phyloP scores from a whole-genome alignment of 495 filamentous ascomycete genomes.

The Eremomyces bilateralis region DNA sequence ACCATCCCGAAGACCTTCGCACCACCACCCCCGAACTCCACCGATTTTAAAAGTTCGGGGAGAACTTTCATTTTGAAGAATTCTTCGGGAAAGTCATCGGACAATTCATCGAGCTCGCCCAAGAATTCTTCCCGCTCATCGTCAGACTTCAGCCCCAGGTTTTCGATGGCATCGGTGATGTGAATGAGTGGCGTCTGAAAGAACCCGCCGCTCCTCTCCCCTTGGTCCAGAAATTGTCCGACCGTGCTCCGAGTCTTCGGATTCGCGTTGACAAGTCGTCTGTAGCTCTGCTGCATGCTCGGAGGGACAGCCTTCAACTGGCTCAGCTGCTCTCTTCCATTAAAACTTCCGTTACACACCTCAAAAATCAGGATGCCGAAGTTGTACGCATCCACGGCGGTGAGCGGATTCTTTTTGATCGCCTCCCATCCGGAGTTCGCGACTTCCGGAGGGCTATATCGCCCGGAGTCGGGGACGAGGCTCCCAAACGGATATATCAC shows the following conservation, averaged over 20 bases:
- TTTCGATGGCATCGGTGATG: constrained; percentile 78
- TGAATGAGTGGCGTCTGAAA: constrained; percentile 85
- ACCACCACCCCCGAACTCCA: constrained; percentile 91
- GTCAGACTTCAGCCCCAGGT: constrained; percentile 68
- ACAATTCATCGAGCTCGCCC: constrained; percentile 63
- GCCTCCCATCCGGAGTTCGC: constrained; percentile 70
- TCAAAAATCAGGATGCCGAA: constrained; percentile 73
- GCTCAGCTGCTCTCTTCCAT: constrained; percentile 48
- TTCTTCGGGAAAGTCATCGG: constrained; percentile 88
- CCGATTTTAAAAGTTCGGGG: constrained; percentile 85
- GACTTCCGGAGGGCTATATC: constrained; percentile 72
- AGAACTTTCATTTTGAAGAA: constrained; percentile 95
- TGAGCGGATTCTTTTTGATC: constrained; percentile 61
- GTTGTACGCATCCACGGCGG: constrained; percentile 68
- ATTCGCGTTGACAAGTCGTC: constrained; percentile 65
- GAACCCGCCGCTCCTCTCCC: constrained; percentile 58
- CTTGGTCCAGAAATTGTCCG: constrained; percentile 75
- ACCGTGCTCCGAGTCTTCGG: constrained; percentile 72
- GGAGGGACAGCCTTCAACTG: constrained; percentile 74
- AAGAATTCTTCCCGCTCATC: constrained; percentile 70
- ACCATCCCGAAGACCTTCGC: constrained; percentile 76
- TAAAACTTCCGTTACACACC: constrained; percentile 68
- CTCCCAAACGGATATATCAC: constrained; percentile 80
- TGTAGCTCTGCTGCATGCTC: constrained; percentile 74
- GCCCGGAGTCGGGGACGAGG: constrained; percentile 57